Base-by-base conservation (phyloP, 768 basidiomycete species). In the Boletus rubropictus region DNA sequence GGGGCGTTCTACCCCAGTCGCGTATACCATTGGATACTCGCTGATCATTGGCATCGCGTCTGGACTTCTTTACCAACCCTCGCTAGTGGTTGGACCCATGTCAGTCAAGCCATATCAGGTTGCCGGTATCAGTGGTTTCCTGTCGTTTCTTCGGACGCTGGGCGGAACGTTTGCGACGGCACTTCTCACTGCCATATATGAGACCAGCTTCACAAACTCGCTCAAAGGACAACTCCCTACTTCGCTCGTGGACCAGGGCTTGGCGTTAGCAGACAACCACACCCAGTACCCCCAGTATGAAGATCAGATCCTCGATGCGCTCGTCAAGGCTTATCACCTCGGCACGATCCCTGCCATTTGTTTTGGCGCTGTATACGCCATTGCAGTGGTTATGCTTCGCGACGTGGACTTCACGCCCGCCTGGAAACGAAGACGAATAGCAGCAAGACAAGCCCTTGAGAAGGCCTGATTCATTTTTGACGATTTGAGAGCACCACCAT, bases 81-180 rank as follows among this genome's bases (percentile, higher is more conserved):
- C 66, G 38, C 65, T 67, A 24, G 56, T 67, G 22, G 66, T 67
- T 3, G 67, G 66, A 12, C 66, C 67, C 34, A 60, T 69, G 57
- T 67, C 65, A 2, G 67, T 67, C 46, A 11, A 67, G 36, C 66
- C 66, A 0, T 51, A 59, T 20, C 67, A 67, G 43, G 42, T 67
- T 24, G 65, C 65, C 4, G 67, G 65, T 7, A 69, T 67, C 51
- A 67, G 67, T n/a, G 65, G 65, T 9, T 67, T 67, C 50, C 36
- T 66, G 7, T 68, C 65, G 5, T 66, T 66, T 39, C 59, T 66
- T n/a, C 61, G 65, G 14, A 67, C 65, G 12, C 48, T 67, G 0
- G 65, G 65, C 2, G 65, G 65, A 15, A 67, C 65, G 35, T 67
- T 67, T 25, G 67, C 65, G 7, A 69, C 65, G 5, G 67, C 67